Base-by-base conservation (phyloP, 1,284 basidiomycete species). In the Volvariella surrecta region DNA sequence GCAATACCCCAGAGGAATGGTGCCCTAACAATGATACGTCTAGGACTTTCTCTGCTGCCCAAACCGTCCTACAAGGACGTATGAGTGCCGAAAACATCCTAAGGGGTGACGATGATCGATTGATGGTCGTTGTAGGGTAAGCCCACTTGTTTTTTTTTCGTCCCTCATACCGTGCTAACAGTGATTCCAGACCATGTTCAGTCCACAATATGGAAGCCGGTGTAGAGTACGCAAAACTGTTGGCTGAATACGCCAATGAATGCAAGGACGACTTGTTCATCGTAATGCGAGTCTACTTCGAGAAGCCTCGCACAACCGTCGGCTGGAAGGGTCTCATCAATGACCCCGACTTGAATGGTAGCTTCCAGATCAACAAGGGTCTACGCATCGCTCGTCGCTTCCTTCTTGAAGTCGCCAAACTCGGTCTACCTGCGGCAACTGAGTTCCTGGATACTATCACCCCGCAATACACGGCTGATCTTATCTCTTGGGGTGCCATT, bases 261-360 rank as follows among this genome's bases (percentile, higher is more conserved):
- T 82, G 88, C 24, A 81, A 80, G 58, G 82, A 89, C 9, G 95
- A 98, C 57, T 75, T 99, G 31, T 77, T 88, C 63, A 97, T 99
- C 58, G 74, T 98, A 55, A 98, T 98, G 94, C 82, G 92, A 35
- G 91, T 94, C 52, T 96, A 96, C 70, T 96, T 95, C 59, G 92
- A 95, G 58, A 95, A 95, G 68, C 93, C 93, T 1, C 75, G 95
- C 35, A 98, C 95, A 9, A 98, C 95, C 0, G 86, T 98, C 43
- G 94, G 94, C 15, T 98, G 95, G 95, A 98, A 98, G 64, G 95
- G 95, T 41, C 79, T 99, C 50, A 98, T 99, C 69, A 99, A 98
- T 60, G 88, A 92, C 58, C 90, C 90, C 3, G 80, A 87, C 48
- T 79, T 94, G 63, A 90, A 93, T 60, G 76, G 75, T 42, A 79